Base-by-base conservation (phyloP, 441 rosid genomes). In the Jatropha podagrica region DNA sequence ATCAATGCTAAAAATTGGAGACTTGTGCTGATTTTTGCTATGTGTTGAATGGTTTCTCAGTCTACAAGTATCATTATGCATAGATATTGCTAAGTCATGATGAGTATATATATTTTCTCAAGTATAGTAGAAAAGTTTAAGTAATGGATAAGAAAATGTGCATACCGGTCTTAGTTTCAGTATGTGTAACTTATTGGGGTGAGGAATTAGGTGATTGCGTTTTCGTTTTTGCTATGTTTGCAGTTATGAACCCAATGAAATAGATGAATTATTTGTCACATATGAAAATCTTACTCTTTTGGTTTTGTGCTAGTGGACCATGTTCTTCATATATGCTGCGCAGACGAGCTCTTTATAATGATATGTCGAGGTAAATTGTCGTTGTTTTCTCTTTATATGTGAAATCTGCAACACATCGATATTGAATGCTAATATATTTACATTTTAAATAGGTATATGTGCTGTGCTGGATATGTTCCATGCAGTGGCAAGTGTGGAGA, bases 381-480 rank as follows among this genome's bases (percentile, higher is more conserved):
- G 52, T n/a, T 23, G 18, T 54, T 7, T 26, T 68, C 49, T 46
- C 48, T 20, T 15, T 8, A 17, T 49, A 49, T 55, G 51, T 58
- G 69, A 41, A 5, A 62, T 38, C 63, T 37, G 40, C 55, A 11
- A 40, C 55, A 66, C 11, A 38, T 60, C n/a, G 7, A 41, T 11
- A 26, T 32, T 42, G 37, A 54, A 32, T 17, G 14, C 26, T n/a
- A 37, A 51, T 14, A 63, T 64, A 4, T 18, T 65, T 71, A 8
- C 64, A 60, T 46, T 74, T 17, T 62, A 61, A 6, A 18, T 59
- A 88, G 90, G 89, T 94, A 94, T 77, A 80, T 83, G 9, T 96
- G 98, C 66, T 96, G 99, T 68, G 99, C 97, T 40, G 98, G 99
- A 63, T 91, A 91, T 79, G 79, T 91, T 88, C 99, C 99, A 4